Conservation (phyloP, 805 yeast genomes). For the Debaryomyces maramus region DNA sequence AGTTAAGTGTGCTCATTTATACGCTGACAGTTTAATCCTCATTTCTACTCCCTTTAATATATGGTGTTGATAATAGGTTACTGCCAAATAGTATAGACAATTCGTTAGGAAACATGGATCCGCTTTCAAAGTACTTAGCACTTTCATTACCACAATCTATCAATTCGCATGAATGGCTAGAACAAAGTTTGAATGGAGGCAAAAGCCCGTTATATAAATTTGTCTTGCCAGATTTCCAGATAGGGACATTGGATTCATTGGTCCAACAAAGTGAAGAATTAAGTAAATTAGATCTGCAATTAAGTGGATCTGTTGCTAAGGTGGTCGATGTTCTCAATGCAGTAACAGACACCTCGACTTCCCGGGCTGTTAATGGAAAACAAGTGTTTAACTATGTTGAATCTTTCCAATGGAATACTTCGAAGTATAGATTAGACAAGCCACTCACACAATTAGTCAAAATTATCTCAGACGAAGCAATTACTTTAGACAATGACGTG, state of each 20-base stretch:
- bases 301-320: conserved; percentile 67
- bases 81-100: conserved; percentile 3
- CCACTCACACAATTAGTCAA: conserved; percentile 75
- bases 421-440: conserved; percentile 83
- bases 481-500: conserved; percentile 82
- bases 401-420: conserved; percentile 82
- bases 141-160: conserved; percentile 60
- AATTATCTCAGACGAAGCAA: conserved; percentile 70
- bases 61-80: neutral
- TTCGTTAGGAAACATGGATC: conserved; percentile 22
- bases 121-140: conserved; percentile 47
- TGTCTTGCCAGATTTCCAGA: conserved; percentile 80
- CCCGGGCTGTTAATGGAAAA: conserved; percentile 43
- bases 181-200: conserved; percentile 55
- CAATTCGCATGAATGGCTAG: conserved; percentile 53
- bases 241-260: conserved; percentile 90
- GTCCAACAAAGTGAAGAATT: conserved; percentile 91
- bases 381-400: conserved; percentile 65
- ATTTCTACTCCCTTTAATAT: neutral
- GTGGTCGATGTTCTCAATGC: conserved; percentile 68
- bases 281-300: conserved; percentile 75
- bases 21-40: conserved; percentile 7
- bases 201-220: conserved; percentile 56
- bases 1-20: conserved; percentile 9
- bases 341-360: conserved; percentile 25